Evolutionary conservation across 805 yeast species (phyloP).

Genomic region (Ogataea methylovora): DNA sequence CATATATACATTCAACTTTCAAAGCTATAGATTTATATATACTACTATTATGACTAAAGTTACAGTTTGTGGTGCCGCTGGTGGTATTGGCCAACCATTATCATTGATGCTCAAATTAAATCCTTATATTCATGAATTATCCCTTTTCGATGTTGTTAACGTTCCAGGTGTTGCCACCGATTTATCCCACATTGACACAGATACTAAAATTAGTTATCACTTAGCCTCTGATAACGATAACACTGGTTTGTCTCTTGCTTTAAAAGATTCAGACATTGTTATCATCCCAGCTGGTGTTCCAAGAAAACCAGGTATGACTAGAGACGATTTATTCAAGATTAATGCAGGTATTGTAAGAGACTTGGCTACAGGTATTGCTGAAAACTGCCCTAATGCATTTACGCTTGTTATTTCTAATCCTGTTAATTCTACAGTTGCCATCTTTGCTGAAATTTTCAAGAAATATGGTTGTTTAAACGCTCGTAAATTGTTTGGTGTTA

Average conservation of each 20-base stretch:
- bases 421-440: slow-evolving; percentile 88
- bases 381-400: slow-evolving; percentile 63
- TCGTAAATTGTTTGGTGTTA: slow-evolving; percentile 74
- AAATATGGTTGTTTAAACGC: slow-evolving; percentile 64
- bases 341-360: slow-evolving; percentile 59
- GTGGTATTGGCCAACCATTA: slow-evolving; percentile 58
- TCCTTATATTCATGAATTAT: slow-evolving; percentile 34
- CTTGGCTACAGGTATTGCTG: slow-evolving; percentile 70
- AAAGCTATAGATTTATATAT: too few relatives aligned
- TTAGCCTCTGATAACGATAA: slow-evolving; percentile 29
- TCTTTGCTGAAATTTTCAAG: slow-evolving; percentile 74
- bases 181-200: slow-evolving; percentile 45
- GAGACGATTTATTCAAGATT: slow-evolving; percentile 88
- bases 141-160: slow-evolving; percentile 47
- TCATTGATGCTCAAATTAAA: slow-evolving; percentile 44
- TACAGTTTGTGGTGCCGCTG: slow-evolving; percentile 85
- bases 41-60: slow-evolving; percentile 22
- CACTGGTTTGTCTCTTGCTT: slow-evolving; percentile 20
- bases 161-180: slow-evolving; percentile 52
- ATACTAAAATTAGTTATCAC: slow-evolving; percentile 34
- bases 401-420: slow-evolving; percentile 87
- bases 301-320: slow-evolving; percentile 98
- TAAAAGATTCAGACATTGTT: slow-evolving; percentile 36
- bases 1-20: too few relatives aligned
- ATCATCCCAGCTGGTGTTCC: slow-evolving; percentile 71